phyloP scores from a whole-genome alignment of 2,329 filamentous ascomycete species.

The Hypoxylon sp. region DNA sequence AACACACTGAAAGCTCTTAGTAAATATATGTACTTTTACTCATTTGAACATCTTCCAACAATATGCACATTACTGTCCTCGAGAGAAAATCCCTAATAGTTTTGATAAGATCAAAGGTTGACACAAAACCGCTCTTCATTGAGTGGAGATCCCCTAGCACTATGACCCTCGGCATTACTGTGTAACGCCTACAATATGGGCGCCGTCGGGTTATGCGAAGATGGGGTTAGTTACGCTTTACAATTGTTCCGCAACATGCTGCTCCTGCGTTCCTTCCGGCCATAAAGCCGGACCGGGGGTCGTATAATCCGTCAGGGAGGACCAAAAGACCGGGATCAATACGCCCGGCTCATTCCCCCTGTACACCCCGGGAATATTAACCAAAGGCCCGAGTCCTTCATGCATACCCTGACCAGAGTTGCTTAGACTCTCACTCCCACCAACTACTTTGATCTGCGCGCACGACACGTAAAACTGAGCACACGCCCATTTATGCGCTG shows the following conservation, averaged over 20 bases:
- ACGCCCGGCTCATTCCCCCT: constrained; percentile 41
- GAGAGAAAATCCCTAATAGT: too few relatives aligned
- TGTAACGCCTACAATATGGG: neutral
- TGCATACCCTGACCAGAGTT: neutral
- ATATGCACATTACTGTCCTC: neutral
- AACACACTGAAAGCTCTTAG: neutral
- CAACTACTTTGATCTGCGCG: constrained; percentile 40
- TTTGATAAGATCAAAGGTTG: too few relatives aligned
- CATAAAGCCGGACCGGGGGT: constrained; percentile 44
- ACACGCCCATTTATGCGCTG: constrained; percentile 44
- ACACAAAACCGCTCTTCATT: too few relatives aligned
- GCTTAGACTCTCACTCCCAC: neutral
- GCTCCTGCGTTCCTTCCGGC: constrained; percentile 38
- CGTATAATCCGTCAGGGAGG: constrained; percentile 43
- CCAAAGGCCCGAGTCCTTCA: constrained; percentile 27
- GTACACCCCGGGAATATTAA: constrained; percentile 45
- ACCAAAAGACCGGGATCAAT: constrained; percentile 48
- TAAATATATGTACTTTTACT: neutral
- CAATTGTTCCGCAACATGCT: constrained; percentile 34
- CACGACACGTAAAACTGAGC: constrained; percentile 48
- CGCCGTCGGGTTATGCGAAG: neutral
- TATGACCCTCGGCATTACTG: neutral
- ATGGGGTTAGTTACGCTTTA: neutral
- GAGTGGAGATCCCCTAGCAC: neutral
- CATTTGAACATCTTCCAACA: neutral